Evolutionary conservation across 441 rosid species (phyloP), one percentile per base, ranked within the genome.

Genomic region (Bruguiera hainesii): DNA sequence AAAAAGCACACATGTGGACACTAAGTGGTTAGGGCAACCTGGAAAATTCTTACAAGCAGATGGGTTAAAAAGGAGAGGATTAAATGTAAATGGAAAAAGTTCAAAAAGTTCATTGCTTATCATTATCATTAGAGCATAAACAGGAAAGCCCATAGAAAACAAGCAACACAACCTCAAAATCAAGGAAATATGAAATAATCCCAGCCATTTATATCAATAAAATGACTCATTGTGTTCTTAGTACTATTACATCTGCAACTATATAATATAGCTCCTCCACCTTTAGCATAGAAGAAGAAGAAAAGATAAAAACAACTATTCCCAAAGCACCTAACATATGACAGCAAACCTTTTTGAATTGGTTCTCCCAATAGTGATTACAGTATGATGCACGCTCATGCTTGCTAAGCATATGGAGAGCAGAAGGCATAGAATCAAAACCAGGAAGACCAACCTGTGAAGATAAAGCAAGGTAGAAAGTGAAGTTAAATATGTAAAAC

Each of bases 371-470:
- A 60, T 95, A 87, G 80, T 85, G 97, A 82, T 93, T 95, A 83
- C 98, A 95, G 79, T 95, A 95, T 28, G 99, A 91, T 25, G 98
- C 99, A 61, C 98, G 98, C 67, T 90, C 97, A 79, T 90, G 98
- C 76, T 90, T 95, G 87, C 93, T 95, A 75, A 95, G 83, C 88
- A 90, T 79, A 72, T 90, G 81, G 76, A 95, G 76, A 55, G 98
- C 88, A 81, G 90, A 89, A 77, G 98, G 93, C 97, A 95, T 89
- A 69, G 97, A 90, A 83, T 95, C 97, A 84, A 95, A 95, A 74
- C 98, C 99, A 77, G 99, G 99, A 82, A 95, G 97, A 63, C 99
- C 99, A 83, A 95, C 89, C 99, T 95, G 89, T 71, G 77, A 76
- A 80, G 60, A 80, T 53, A 48, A 35, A 21, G 23, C 58, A 42